Base-by-base conservation (phyloP, 345 rosid species). In the Salix arbutifolia region DNA sequence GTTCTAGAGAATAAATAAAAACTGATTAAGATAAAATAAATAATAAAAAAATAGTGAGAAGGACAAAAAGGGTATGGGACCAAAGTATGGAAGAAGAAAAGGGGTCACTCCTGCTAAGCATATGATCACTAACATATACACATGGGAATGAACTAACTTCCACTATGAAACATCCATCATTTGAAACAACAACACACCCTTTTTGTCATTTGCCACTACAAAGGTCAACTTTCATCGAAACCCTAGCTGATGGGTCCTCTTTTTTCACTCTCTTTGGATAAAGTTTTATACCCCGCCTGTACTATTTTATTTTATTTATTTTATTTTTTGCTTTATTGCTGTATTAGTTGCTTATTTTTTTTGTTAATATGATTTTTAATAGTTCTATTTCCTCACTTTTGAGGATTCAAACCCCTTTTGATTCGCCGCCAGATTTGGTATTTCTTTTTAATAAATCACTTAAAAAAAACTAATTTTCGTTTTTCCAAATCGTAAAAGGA, bases 51-150 rank as follows among this genome's bases (percentile, higher is more conserved):
- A 77, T 23, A 30, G 75, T 50, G 80, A 66, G 52, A 46, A 70
- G 83, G 81, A 80, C 84, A 83, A 84, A 85, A 80, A 81, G 67
- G 72, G 79, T 3, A 76, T 74, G 78, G 80, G 73, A 1, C 81
- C 40, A 17, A 28, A 69, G 53, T 73, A 66, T 64, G 81, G 83
- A 71, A 61, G 72, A 73, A 25, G 56, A 64, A 46, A 62, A 66
- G 26, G 23, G 69, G 56, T 48, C 58, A 65, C 7, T 10, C 66
- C 38, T 28, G 37, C 37, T 33, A 2, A 40, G 62, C 76, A 76
- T 81, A 79, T 77, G 68, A 83, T 73, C 83, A 72, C 76, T 44
- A 82, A 78, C 82, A 72, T 78, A 77, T 30, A 76, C 83, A 81
- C 82, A 86, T 83, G 86, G 79, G 73, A 73, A 71, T 83, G 62